Conservation (phyloP, 2,329 filamentous ascomycete genomes). For the Capronia coronata region DNA sequence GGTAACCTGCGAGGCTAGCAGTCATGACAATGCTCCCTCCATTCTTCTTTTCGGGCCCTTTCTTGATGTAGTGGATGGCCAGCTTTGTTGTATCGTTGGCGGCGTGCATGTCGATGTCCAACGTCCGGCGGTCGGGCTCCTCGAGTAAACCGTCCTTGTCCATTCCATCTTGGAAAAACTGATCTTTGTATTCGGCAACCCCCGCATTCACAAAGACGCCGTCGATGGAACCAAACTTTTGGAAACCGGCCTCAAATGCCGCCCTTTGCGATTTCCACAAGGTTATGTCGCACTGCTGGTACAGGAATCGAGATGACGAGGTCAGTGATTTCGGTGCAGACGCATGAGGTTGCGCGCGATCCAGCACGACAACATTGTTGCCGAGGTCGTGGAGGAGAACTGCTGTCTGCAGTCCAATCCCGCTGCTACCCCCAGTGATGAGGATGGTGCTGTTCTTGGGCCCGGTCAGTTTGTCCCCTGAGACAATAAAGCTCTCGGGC, state of each 20-base stretch:
- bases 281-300: conserved; percentile 42
- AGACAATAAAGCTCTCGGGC: conserved; percentile 25
- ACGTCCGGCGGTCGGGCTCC: conserved; percentile 42
- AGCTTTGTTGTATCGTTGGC: conserved; percentile 44
- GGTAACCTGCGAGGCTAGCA: conserved; percentile 45
- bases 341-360: conserved; percentile 29
- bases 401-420: conserved; percentile 40
- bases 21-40: conserved; percentile 44
- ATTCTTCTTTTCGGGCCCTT: conserved; percentile 28
- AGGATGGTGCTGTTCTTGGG: conserved; percentile 30
- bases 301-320: conserved; percentile 31
- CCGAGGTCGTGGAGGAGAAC: conserved; percentile 35
- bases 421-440: conserved; percentile 38
- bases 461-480: conserved; percentile 30
- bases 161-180: conserved; percentile 45
- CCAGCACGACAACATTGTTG: conserved; percentile 40
- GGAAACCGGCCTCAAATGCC: conserved; percentile 39
- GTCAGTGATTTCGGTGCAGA: conserved; percentile 31
- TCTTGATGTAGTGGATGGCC: conserved; percentile 43
- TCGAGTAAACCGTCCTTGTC: conserved; percentile 39
- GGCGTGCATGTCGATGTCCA: conserved; percentile 44
- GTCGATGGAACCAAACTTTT: conserved; percentile 41
- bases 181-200: conserved; percentile 44
- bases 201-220: conserved; percentile 47
- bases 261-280: conserved; percentile 42